Evolutionary conservation across 2,329 filamentous ascomycete genomes (phyloP).

Genomic region (Epichloe amarillans): DNA sequence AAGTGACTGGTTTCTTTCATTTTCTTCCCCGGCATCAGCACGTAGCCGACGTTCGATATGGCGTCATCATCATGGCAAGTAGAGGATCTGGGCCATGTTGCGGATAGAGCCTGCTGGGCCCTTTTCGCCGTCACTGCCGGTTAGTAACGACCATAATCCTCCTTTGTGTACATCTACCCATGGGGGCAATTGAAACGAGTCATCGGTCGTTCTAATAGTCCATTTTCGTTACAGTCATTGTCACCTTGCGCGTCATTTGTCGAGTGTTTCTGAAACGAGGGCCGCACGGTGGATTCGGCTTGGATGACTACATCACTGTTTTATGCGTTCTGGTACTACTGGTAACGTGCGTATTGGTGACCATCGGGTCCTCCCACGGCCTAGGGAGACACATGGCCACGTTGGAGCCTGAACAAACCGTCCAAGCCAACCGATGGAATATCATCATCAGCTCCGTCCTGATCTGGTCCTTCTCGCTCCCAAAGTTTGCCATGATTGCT

Average conservation of each 20-base stretch:
- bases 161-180: background rate
- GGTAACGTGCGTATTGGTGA: constrained; percentile 12
- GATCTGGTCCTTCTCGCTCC: constrained; percentile 15
- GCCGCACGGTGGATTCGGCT: constrained; percentile 11
- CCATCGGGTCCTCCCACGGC: constrained; percentile 12
- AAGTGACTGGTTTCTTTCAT: background rate
- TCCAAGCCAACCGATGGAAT: constrained; percentile 13
- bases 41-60: background rate
- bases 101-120: constrained; percentile 14
- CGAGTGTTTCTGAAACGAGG: constrained; percentile 10
- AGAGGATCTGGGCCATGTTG: constrained; percentile 1
- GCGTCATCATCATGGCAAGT: constrained; percentile 1
- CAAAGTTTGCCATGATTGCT: constrained; percentile 16
- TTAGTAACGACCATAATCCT: background rate
- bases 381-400: constrained; percentile 10
- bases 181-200: background rate
- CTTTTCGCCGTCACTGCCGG: constrained; percentile 13
- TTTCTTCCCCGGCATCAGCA: background rate
- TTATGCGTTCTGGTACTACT: constrained; percentile 11
- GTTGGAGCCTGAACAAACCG: constrained; percentile 4
- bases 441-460: constrained; percentile 13
- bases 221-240: constrained; percentile 8
- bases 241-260: constrained; percentile 10
- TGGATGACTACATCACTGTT: constrained; percentile 13
- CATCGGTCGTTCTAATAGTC: background rate